A percentile compares a stretch with the other conserved stretches of the same genome.
These are phyloP conservation scores for Bipolaris zeicola DNA, from an alignment of 2,329 filamentous ascomycete species.

Conservation along the genomic window DNA sequence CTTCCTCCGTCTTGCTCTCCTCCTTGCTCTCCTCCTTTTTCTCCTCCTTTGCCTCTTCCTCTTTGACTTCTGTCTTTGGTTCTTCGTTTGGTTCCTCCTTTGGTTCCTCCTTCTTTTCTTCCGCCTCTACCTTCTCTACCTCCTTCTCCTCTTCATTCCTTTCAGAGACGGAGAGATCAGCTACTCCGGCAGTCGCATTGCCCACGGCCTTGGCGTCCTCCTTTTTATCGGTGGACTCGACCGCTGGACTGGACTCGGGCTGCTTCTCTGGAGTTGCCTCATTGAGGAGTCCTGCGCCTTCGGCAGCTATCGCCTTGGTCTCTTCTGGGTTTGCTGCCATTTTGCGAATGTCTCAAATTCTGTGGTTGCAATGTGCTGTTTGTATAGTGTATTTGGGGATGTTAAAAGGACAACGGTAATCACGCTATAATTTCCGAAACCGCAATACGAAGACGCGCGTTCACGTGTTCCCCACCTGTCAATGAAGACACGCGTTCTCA, in stretches of 20 bases:
- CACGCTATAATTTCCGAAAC: conserved; percentile 18
- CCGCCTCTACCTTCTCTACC: conserved; percentile 6
- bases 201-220: conserved; percentile 25
- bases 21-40: conserved; percentile 1
- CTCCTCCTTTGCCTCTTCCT: neutral
- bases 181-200: conserved; percentile 20
- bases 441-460: conserved; percentile 14
- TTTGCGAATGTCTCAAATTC: conserved; percentile 1
- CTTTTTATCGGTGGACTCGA: conserved; percentile 21
- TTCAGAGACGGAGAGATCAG: conserved; percentile 24
- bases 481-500: neutral
- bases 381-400: conserved; percentile 7
- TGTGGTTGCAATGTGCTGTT: conserved; percentile 1
- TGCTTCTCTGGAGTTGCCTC: conserved; percentile 24
- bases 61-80: neutral
- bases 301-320: conserved; percentile 16
- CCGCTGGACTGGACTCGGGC: conserved; percentile 15
- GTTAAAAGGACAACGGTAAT: conserved; percentile 14
- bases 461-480: conserved; percentile 15
- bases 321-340: conserved; percentile 30
- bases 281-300: conserved; percentile 17
- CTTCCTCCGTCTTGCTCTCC: conserved; percentile 3
- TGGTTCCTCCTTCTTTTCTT: neutral
- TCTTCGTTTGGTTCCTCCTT: neutral
- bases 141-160: conserved; percentile 22